Conservation (phyloP, 208 protist genomes). For the Leishmania gerbilli region DNA sequence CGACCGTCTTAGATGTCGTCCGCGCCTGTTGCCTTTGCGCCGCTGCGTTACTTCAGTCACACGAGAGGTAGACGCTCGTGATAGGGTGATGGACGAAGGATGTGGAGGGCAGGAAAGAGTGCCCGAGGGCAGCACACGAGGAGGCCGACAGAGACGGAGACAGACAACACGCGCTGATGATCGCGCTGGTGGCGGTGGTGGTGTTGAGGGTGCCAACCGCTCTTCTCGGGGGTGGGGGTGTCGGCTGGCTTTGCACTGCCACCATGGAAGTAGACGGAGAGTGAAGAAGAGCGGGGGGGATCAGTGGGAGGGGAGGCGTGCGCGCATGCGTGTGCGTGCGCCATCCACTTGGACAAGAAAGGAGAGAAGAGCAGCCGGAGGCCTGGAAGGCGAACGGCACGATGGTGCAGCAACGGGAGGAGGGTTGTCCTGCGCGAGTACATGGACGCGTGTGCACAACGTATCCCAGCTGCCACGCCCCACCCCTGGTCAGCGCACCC, state of each 20-base stretch:
- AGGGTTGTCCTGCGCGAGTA: no score
- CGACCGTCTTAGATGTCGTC: no score
- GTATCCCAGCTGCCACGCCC: not conserved
- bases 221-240: not conserved
- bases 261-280: not conserved
- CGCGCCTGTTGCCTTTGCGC: not conserved
- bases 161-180: not conserved
- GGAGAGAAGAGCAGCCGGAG: not conserved
- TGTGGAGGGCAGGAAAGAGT: not conserved
- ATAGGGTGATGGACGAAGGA: not conserved
- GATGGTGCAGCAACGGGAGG: no score
- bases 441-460: not conserved
- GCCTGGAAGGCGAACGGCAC: not conserved
- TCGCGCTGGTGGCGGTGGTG: not conserved
- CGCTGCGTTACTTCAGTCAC: not conserved
- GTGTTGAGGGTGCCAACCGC: not conserved
- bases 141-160: not conserved
- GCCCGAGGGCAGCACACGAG: not conserved
- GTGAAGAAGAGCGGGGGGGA: not conserved
- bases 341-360: no score
- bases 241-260: not conserved
- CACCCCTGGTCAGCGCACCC: not conserved
- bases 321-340: not conserved
- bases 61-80: not conserved
- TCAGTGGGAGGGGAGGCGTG: not conserved